Evolutionary conservation across 1,284 basidiomycete genomes (phyloP), one percentile per base, ranked within the genome.

Genomic region (Chondrostereum purpureum): DNA sequence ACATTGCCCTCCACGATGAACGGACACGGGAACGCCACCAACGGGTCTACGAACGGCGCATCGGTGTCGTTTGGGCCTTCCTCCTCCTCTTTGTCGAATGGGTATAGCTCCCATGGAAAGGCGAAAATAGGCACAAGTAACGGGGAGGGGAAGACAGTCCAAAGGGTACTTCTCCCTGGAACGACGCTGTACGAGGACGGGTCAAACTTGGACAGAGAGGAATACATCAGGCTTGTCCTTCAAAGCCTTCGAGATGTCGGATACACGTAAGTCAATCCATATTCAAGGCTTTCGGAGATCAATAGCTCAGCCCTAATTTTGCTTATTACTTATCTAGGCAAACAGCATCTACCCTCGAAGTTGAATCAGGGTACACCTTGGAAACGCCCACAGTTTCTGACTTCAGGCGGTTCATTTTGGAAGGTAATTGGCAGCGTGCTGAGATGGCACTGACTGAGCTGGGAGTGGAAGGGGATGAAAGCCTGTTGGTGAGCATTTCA

Each of bases 201-300:
- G 27, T 83, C 84, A 51, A 70, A 72, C 51, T 73, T 96, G 46
- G 83, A 93, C 65, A 76, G 92, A 53, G 87, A 94, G 63, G 94
- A 99, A 67, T 88, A 93, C 55, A 83, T 98, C 42, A 76, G 95
- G 55, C 69, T 99, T 39, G 83, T 94, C 37, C 74, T 98, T 51
- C 95, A 99, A 64, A 88, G 87, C 49, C 66, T 99, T 53, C 73
- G 86, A 53, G 95, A 99, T 65, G 85, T 96, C 44, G 95, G 96
- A 4, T 97, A 96, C 61, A 73, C 78, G 89, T 95, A 60, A 67
- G 93, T 81, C 40, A 8, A 31, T n/a, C 27, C n/a, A 43, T 11
- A 44, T 24, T 31, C 37, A 21, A 27, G 16, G 35, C 34, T 41
- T 50, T 40, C 46, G 47, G 43, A n/a, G n/a, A n/a, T n/a, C n/a